phyloP scores from a whole-genome alignment of 1,284 basidiomycete species.

The Coniferiporia sulphurascens region DNA sequence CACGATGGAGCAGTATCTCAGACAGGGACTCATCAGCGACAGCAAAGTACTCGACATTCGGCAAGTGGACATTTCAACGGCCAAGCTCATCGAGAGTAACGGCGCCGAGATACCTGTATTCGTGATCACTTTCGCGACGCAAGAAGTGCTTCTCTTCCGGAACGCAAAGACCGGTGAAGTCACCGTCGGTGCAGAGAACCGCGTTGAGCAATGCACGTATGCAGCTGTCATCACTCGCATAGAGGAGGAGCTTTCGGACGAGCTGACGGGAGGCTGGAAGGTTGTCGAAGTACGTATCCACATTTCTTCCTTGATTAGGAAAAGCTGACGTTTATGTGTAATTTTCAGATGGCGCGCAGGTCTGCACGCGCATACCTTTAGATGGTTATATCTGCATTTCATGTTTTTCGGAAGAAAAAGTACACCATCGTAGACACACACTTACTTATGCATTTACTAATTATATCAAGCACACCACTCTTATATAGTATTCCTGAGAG shows the following conservation, averaged over 20 bases:
- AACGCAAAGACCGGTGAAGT: constrained; percentile 86
- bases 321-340: background rate
- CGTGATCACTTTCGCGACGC: constrained; percentile 90
- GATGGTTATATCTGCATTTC: background rate
- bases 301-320: background rate
- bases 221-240: constrained; percentile 88
- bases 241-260: constrained; percentile 83
- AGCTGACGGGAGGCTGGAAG: constrained; percentile 98
- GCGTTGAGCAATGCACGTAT: constrained; percentile 92
- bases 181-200: constrained; percentile 81
- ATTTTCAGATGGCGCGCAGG: constrained; percentile 33
- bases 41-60: constrained; percentile 93
- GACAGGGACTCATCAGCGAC: constrained; percentile 85
- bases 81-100: constrained; percentile 83
- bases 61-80: constrained; percentile 77
- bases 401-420: background rate
- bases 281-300: constrained; percentile 76
- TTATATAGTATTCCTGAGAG: background rate
- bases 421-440: background rate
- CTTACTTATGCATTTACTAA: background rate
- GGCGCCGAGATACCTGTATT: constrained; percentile 72
- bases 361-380: constrained; percentile 36
- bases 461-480: constrained; percentile 5
- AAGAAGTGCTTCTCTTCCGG: constrained; percentile 91
- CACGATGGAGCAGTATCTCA: constrained; percentile 91